These are phyloP conservation scores for Pleurotus pulmonarius DNA, from an alignment of 768 basidiomycete genomes.

Conservation along the genomic window DNA sequence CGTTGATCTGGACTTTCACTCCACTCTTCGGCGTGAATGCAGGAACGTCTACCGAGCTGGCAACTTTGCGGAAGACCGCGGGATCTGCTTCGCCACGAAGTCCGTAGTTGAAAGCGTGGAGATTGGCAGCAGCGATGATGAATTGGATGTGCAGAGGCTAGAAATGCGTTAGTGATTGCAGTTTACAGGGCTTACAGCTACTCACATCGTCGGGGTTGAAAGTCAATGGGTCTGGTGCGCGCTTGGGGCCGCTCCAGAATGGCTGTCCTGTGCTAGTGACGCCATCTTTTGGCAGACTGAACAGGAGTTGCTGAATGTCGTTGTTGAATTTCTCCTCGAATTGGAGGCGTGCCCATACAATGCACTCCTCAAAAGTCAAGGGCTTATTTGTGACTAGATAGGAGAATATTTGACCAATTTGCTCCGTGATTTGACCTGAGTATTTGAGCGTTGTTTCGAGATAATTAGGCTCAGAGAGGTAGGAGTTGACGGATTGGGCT, in stretches of 20 bases:
- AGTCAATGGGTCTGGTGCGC: slow-evolving; percentile 86
- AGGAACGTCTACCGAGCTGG: slow-evolving; percentile 80
- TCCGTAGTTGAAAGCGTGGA: slow-evolving; percentile 98
- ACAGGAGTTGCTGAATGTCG: slow-evolving; percentile 87
- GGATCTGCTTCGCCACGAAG: slow-evolving; percentile 85
- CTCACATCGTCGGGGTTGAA: slow-evolving; percentile 88
- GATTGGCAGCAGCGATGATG: slow-evolving; percentile 90
- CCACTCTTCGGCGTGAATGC: slow-evolving; percentile 93
- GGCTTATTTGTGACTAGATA: slow-evolving; percentile 93
- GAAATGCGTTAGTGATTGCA: slow-evolving; percentile 10
- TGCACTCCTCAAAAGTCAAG: slow-evolving; percentile 94
- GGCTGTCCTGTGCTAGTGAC: slow-evolving; percentile 89
- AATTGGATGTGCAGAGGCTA: slow-evolving; percentile 86
- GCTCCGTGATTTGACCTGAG: slow-evolving; percentile 88
- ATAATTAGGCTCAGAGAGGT: slow-evolving; percentile 95
- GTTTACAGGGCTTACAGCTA: slow-evolving; percentile 10
- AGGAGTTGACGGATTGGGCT: slow-evolving; percentile 89
- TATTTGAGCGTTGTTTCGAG: slow-evolving; percentile 88
- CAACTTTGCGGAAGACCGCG: slow-evolving; percentile 75
- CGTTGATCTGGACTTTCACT: slow-evolving; percentile 89
- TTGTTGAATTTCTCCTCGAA: slow-evolving; percentile 95
- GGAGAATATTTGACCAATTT: slow-evolving; percentile 82
- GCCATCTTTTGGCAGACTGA: slow-evolving; percentile 93
- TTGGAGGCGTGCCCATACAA: slow-evolving; percentile 92
- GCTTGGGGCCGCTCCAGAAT: slow-evolving; percentile 99